A percentile compares a stretch with the other conserved stretches of the same genome.
These are phyloP conservation scores for Poa pratensis DNA, from an alignment of 176 grass and related monocot species.

Conservation along the genomic window DNA sequence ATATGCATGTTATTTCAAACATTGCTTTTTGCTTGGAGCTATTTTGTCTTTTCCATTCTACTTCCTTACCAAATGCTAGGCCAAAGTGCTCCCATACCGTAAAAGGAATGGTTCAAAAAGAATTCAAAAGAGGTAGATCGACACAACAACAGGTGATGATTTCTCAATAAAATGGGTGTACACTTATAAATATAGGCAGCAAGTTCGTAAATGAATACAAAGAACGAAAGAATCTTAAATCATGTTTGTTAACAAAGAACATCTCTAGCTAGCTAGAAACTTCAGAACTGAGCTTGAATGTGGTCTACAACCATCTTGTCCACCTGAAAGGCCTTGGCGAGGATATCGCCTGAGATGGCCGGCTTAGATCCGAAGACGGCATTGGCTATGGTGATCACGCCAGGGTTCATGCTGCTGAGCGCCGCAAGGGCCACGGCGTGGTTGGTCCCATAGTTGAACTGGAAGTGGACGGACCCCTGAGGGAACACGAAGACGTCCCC, in stretches of 20 bases:
- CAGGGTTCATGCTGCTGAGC: not conserved
- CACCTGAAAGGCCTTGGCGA: slow-evolving; percentile 12
- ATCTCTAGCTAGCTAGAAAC: not conserved
- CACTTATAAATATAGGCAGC: not conserved
- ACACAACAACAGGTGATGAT: not conserved
- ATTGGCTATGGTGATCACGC: slow-evolving; percentile 3
- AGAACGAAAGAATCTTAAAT: not conserved
- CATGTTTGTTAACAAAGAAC: not conserved
- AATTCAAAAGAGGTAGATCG: not conserved
- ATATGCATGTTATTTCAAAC: too few species aligned
- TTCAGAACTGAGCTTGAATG: slow-evolving; percentile 13
- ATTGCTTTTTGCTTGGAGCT: too few species aligned
- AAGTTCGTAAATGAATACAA: not conserved
- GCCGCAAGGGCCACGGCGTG: not conserved
- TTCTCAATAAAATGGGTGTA: not conserved
- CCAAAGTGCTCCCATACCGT: too few species aligned
- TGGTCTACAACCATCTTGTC: slow-evolving; percentile 2
- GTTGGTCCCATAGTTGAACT: slow-evolving; percentile 1
- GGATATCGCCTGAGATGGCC: not conserved
- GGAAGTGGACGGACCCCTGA: slow-evolving; percentile 1
- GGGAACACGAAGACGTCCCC: slow-evolving; percentile 16
- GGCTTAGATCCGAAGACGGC: not conserved
- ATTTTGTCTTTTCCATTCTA: too few species aligned
- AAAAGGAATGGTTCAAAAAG: too few species aligned
- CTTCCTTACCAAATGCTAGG: too few species aligned